Evolutionary conservation across 108 stramenopile genomes (phyloP).

Genomic region (Parietichytrium sp.): DNA sequence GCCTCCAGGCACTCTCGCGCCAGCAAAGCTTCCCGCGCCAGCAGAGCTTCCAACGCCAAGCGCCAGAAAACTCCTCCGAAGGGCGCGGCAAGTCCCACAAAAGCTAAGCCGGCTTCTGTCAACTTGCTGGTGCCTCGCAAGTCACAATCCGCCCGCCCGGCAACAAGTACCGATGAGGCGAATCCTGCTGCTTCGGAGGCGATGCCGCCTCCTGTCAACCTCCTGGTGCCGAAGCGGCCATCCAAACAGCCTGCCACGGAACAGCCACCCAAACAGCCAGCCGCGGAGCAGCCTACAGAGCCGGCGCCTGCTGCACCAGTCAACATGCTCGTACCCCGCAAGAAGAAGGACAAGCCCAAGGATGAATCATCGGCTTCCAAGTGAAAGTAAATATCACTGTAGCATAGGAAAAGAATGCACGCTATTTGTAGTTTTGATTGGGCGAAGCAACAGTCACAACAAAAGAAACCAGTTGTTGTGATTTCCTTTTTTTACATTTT

Average conservation of each 20-base stretch:
- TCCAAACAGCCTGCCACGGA: not conserved
- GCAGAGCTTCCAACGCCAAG: not conserved
- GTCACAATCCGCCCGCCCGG: too few relatives aligned
- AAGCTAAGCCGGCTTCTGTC: not conserved
- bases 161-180: too few relatives aligned
- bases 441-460: too few relatives aligned
- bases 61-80: not conserved
- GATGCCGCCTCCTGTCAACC: not conserved
- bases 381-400: too few relatives aligned
- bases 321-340: constrained; percentile 6
- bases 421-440: too few relatives aligned
- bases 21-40: not conserved
- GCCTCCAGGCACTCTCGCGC: not conserved
- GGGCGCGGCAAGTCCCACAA: not conserved
- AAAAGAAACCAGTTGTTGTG: too few relatives aligned
- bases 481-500: too few relatives aligned
- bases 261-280: not conserved
- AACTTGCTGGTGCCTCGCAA: too few relatives aligned
- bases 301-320: not conserved
- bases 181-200: not conserved
- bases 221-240: not conserved
- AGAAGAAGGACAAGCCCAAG: not conserved
- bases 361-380: not conserved
- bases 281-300: too few relatives aligned
- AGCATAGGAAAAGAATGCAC: too few relatives aligned